Conservation (phyloP, 441 rosid species). For the Gossypium trilobum region DNA sequence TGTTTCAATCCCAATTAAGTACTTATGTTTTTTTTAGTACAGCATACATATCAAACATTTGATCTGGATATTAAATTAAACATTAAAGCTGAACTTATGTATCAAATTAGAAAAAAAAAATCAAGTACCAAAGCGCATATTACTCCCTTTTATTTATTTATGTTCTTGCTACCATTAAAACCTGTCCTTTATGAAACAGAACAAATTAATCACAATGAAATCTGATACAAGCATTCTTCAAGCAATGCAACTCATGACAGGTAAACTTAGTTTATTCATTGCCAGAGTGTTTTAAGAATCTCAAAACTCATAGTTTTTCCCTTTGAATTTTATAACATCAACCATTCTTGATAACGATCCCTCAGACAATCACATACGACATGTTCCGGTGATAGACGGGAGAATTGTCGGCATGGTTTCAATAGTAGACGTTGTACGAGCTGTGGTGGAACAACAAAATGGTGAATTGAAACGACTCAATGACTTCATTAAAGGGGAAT, state of each 20-base stretch:
- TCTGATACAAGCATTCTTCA: conserved; percentile 56
- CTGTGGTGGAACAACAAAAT: conserved; percentile 70
- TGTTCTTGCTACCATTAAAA: neutral
- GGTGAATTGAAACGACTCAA: conserved; percentile 61
- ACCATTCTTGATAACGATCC: neutral
- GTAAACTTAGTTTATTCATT: conserved; percentile 21
- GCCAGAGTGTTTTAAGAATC: neutral
- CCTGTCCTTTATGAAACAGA: conserved; percentile 31
- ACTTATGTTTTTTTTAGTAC: too few species aligned
- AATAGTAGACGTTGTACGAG: conserved; percentile 59
- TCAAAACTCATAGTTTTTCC: neutral
- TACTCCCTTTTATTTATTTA: neutral
- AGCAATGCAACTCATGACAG: conserved; percentile 94
- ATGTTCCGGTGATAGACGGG: conserved; percentile 75
- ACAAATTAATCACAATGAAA: conserved; percentile 54
- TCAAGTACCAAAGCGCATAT: too few species aligned
- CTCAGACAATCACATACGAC: conserved; percentile 59
- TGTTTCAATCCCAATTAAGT: too few species aligned
- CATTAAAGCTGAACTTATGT: too few species aligned
- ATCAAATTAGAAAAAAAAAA: too few species aligned
- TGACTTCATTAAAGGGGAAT: conserved; percentile 67
- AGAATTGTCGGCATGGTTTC: conserved; percentile 77
- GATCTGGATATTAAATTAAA: too few species aligned
- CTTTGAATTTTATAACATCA: neutral
- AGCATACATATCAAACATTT: too few species aligned